These are phyloP conservation scores for Sphagnum tenellum DNA, from an alignment of 225 moss, liverwort and hornwort genomes.

Conservation along the genomic window DNA sequence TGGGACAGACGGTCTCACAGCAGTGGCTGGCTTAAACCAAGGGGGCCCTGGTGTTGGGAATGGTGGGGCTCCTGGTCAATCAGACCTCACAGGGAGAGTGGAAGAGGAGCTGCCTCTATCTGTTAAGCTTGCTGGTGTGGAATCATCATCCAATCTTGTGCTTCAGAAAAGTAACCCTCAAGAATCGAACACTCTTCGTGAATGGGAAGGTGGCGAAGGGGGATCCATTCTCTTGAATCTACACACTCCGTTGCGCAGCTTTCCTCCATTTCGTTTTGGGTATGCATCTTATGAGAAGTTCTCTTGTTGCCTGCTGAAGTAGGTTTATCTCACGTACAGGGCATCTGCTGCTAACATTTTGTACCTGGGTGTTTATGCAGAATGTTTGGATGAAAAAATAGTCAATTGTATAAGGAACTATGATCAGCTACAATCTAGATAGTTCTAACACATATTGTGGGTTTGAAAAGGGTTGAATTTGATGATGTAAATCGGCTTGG, in stretches of 20 bases:
- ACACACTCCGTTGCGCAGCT: constrained; percentile 33
- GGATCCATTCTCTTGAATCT: constrained; percentile 34
- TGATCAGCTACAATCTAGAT: too few species aligned
- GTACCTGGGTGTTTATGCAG: too few species aligned
- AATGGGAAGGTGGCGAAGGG: constrained; percentile 36
- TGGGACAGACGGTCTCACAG: constrained; percentile 17
- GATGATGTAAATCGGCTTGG: constrained; percentile 42
- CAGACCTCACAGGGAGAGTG: constrained; percentile 9
- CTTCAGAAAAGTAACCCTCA: constrained; percentile 14
- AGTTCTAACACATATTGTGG: too few species aligned
- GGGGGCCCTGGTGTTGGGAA: constrained; percentile 18
- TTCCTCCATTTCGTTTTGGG: constrained; percentile 49
- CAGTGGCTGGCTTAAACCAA: constrained; percentile 20
- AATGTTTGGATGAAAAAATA: too few species aligned
- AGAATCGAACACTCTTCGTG: constrained; percentile 8
- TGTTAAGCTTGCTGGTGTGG: constrained; percentile 17
- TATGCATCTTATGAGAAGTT: constrained; percentile 2
- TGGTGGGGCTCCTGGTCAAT: constrained; percentile 13
- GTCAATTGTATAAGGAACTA: too few species aligned
- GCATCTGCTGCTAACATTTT: background rate
- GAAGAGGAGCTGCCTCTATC: constrained; percentile 12
- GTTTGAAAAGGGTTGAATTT: constrained; percentile 28
- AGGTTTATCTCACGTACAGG: background rate
- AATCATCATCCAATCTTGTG: constrained; percentile 20
- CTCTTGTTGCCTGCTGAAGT: background rate